These are phyloP conservation scores for Fusarium floridanum DNA, from an alignment of 2,329 filamentous ascomycete species.

Conservation along the genomic window DNA sequence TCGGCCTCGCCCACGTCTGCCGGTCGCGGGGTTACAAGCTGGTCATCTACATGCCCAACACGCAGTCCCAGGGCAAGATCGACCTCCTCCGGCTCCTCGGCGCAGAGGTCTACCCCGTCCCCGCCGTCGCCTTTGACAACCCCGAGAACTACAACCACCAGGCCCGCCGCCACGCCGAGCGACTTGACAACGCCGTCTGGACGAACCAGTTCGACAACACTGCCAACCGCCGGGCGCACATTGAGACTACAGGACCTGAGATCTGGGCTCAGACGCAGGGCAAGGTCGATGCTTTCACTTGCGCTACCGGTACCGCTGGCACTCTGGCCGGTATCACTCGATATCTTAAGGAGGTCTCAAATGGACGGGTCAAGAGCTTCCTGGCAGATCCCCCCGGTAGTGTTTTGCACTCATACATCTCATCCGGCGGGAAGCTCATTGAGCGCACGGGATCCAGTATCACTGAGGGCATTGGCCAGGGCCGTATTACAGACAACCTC, in stretches of 20 bases:
- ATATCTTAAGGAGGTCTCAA: slow-evolving; percentile 86
- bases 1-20: slow-evolving; percentile 97
- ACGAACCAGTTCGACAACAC: slow-evolving; percentile 99
- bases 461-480: slow-evolving; percentile 98
- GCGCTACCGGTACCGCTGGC: slow-evolving; percentile 91
- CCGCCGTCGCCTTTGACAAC: slow-evolving; percentile 95
- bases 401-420: slow-evolving; percentile 92
- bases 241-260: slow-evolving; percentile 97
- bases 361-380: slow-evolving; percentile 85
- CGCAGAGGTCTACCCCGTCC: slow-evolving; percentile 95
- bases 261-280: slow-evolving; percentile 95
- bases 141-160: slow-evolving; percentile 98
- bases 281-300: slow-evolving; percentile 92
- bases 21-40: slow-evolving; percentile 91
- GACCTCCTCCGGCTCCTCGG: slow-evolving; percentile 91
- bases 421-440: slow-evolving; percentile 83
- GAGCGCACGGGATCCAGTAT: slow-evolving; percentile 89
- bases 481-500: slow-evolving; percentile 95
- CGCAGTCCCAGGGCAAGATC: slow-evolving; percentile 97
- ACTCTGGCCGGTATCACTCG: slow-evolving; percentile 90
- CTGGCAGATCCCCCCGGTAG: slow-evolving; percentile 94
- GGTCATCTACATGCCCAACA: slow-evolving; percentile 99
- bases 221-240: slow-evolving; percentile 92
- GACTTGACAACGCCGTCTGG: slow-evolving; percentile 91
- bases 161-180: slow-evolving; percentile 88